Evolutionary conservation across 768 basidiomycete species (phyloP), one percentile per base, ranked within the genome.

Genomic region (Tulasnella calospora): DNA sequence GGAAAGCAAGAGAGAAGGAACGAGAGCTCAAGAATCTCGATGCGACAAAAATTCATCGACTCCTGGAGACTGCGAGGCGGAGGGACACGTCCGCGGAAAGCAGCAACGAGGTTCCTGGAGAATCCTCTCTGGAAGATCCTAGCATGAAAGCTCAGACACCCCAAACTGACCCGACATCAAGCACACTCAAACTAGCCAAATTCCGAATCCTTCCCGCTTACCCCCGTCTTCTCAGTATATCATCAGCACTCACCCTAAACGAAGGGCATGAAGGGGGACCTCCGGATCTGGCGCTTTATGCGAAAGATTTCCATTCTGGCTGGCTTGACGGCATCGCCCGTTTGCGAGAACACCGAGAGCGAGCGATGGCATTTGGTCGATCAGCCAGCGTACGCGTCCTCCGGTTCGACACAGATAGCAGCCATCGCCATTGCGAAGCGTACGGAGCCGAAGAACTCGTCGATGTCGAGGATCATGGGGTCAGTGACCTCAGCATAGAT

Each of bases 1-100:
- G 86, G 74, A 86, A 89, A 55, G 89, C 91, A 0, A 89, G 87
- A 81, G 91, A 91, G 79, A 85, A 89, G 57, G 95, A 96, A 84
- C 90, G 89, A 83, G 86, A 85, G 78, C 82, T 92, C 76, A 90
- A 85, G 67, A 51, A 51, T 23, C 47, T 51, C 23, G 47, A 51
- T 23, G 47, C 17, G 47, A 9, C 47, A 51, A 19, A 51, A 23
- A 9, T 51, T 21, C 47, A 51, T 23, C 47, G 47, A 51, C 17
- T 51, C 47, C 47, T 51, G 21, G 47, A 51, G 6, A 9, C 2
- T 51, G 19, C 47, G 5, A 23, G 47, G 10, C 47, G 47, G 2
- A 51, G 47, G 23, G 21, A 51, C 19, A 2, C 2, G 23, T 9
- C 23, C 21, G 47, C 47, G 3, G 47, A 51, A 23, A 23, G 47